Percentiles rank a stretch among this genome's conserved stretches.
These are phyloP conservation scores for Geranium rotundifolium DNA, from an alignment of 345 rosid species.

Conservation along the genomic window DNA sequence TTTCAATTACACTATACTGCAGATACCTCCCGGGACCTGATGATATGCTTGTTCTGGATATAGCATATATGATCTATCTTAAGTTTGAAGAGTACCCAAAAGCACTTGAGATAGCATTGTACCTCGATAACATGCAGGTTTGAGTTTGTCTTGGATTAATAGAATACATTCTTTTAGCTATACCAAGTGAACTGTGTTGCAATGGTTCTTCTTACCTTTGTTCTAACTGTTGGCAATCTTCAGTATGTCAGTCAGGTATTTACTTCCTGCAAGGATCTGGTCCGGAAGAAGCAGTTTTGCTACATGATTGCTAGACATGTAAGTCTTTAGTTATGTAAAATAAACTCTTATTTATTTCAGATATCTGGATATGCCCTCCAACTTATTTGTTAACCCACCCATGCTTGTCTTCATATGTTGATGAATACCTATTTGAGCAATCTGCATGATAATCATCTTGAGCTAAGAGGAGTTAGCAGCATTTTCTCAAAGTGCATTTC, in stretches of 20 bases:
- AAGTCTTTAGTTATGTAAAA: slow-evolving; percentile 18
- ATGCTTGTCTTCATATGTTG: too few species aligned
- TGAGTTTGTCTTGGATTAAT: slow-evolving; percentile 8
- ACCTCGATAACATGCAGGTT: slow-evolving; percentile 78
- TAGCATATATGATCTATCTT: slow-evolving; percentile 66
- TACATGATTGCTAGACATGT: slow-evolving; percentile 90
- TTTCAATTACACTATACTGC: slow-evolving; percentile 16
- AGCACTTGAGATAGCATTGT: slow-evolving; percentile 79
- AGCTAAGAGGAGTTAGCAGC: too few species aligned
- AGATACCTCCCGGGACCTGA: slow-evolving; percentile 94
- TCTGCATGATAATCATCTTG: too few species aligned
- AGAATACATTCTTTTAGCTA: neutral
- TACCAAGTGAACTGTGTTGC: neutral
- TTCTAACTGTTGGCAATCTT: slow-evolving; percentile 15
- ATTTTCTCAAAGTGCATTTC: too few species aligned
- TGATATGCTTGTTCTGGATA: slow-evolving; percentile 63
- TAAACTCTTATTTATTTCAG: neutral
- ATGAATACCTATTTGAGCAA: too few species aligned
- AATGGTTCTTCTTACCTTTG: neutral
- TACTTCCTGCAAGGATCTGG: slow-evolving; percentile 54
- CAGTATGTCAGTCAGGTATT: slow-evolving; percentile 81
- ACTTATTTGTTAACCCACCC: too few species aligned
- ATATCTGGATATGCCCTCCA: neutral
- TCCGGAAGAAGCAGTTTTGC: slow-evolving; percentile 73
- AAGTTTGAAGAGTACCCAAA: slow-evolving; percentile 62